A percentile compares a stretch with the other conserved stretches of the same genome.
phyloP scores from a whole-genome alignment of 352 stramenopile species.

The Phytophthora kernoviae region DNA sequence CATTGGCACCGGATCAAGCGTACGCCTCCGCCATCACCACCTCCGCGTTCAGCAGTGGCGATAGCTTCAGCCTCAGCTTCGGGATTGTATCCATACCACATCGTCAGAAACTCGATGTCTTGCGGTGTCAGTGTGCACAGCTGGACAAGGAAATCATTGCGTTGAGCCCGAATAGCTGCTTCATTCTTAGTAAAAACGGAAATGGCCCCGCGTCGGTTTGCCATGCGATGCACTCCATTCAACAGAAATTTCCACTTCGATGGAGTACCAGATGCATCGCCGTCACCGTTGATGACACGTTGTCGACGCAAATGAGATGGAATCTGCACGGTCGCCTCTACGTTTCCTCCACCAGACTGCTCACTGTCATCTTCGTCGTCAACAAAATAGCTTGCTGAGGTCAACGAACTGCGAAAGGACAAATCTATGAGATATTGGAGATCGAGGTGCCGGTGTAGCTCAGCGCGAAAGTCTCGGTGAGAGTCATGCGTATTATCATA shows the following conservation, averaged over 20 bases:
- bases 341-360: constrained; percentile 16
- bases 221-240: constrained; percentile 45
- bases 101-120: constrained; percentile 67
- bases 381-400: constrained; percentile 64
- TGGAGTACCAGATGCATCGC: constrained; percentile 11
- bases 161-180: constrained; percentile 30
- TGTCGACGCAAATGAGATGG: constrained; percentile 34
- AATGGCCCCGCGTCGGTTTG: constrained; percentile 49
- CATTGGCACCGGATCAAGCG: constrained; percentile 68
- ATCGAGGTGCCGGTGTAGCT: constrained; percentile 64
- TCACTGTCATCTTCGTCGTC: constrained; percentile 45
- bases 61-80: constrained; percentile 38
- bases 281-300: constrained; percentile 17
- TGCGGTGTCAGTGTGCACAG: constrained; percentile 53
- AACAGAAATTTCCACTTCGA: constrained; percentile 54
- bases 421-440: constrained; percentile 71
- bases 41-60: constrained; percentile 9
- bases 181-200: constrained; percentile 54
- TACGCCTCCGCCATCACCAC: constrained; percentile 12
- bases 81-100: constrained; percentile 62
- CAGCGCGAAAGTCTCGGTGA: constrained; percentile 61
- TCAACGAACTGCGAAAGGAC: constrained; percentile 69
- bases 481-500: constrained; percentile 71
- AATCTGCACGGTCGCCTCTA: constrained; percentile 50
- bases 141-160: constrained; percentile 50